phyloP scores from a whole-genome alignment of 371 early-diverging fungal species.

The Cokeromyces recurvatus region DNA sequence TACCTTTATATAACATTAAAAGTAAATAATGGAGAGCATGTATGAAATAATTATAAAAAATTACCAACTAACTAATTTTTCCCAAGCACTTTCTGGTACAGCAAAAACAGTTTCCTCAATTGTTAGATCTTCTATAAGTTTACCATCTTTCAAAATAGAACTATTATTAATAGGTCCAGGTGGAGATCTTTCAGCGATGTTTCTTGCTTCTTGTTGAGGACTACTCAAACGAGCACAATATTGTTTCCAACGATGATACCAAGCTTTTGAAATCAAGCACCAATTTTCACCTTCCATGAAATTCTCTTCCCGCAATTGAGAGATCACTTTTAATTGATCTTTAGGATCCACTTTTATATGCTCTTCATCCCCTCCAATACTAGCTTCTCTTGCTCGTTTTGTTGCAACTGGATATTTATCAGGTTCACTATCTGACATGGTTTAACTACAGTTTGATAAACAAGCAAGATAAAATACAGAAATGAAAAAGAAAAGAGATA shows the following conservation, averaged over 20 bases:
- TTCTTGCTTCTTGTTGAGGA: not conserved
- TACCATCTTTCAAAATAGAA: slow-evolving; percentile 5
- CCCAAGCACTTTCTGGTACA: slow-evolving; percentile 21
- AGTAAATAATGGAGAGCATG: not conserved
- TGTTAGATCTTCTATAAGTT: slow-evolving; percentile 9
- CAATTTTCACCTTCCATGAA: slow-evolving; percentile 11
- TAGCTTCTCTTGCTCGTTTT: slow-evolving; percentile 29
- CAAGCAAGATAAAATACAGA: too few relatives aligned
- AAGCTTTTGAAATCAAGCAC: slow-evolving; percentile 16
- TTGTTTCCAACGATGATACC: slow-evolving; percentile 20
- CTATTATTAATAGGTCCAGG: slow-evolving; percentile 22
- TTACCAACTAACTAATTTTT: slow-evolving; percentile 20
- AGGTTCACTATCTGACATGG: slow-evolving; percentile 19
- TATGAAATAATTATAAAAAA: not conserved
- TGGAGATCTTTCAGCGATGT: slow-evolving; percentile 4
- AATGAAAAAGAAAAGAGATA: too few relatives aligned
- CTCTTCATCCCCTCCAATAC: slow-evolving; percentile 14
- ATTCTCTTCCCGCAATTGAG: slow-evolving; percentile 14
- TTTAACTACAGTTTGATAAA: too few relatives aligned
- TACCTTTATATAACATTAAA: slow-evolving; percentile 14
- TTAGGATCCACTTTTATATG: slow-evolving; percentile 10
- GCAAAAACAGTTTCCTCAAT: slow-evolving; percentile 4
- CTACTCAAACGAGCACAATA: slow-evolving; percentile 21
- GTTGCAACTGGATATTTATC: slow-evolving; percentile 13
- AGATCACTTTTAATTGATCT: slow-evolving; percentile 17